Evolutionary conservation across 257 asterid species (phyloP).

Genomic region (Misopates orontium): DNA sequence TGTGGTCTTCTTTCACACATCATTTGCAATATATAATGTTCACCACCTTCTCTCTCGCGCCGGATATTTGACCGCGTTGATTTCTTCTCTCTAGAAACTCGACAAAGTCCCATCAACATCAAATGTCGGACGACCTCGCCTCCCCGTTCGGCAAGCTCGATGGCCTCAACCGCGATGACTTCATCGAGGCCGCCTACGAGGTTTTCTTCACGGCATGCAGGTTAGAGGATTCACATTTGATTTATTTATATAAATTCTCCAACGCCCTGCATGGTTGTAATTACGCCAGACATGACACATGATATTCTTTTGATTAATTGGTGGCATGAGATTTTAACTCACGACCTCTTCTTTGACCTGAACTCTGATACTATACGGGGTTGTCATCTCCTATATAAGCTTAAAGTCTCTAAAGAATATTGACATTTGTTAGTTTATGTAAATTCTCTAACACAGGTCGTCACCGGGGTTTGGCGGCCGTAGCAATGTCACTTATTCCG

Average conservation of each 20-base stretch:
- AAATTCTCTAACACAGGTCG: slow-evolving; percentile 48
- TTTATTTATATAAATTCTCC: no score
- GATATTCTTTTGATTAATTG: no score
- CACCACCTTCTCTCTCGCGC: slow-evolving; percentile 49
- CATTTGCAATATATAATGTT: slow-evolving; percentile 35
- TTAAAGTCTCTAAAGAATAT: no score
- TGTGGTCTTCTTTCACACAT: background rate
- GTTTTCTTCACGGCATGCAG: slow-evolving; percentile 92
- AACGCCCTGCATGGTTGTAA: no score
- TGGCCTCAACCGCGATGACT: slow-evolving; percentile 67
- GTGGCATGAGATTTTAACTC: no score
- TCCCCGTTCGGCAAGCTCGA: slow-evolving; percentile 58
- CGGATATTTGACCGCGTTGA: slow-evolving; percentile 34
- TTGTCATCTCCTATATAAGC: no score
- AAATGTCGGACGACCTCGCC: slow-evolving; percentile 34
- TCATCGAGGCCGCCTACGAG: slow-evolving; percentile 81
- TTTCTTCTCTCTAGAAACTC: slow-evolving; percentile 27
- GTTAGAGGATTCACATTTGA: background rate
- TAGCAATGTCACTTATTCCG: slow-evolving; percentile 28
- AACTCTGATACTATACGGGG: no score
- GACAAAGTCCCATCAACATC: slow-evolving; percentile 29
- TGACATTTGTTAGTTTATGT: no score
- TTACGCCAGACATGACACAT: no score
- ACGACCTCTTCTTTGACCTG: no score
- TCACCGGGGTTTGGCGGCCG: slow-evolving; percentile 88